phyloP scores from a whole-genome alignment of 176 grass and related monocot species.

The Raddia guianensis region DNA sequence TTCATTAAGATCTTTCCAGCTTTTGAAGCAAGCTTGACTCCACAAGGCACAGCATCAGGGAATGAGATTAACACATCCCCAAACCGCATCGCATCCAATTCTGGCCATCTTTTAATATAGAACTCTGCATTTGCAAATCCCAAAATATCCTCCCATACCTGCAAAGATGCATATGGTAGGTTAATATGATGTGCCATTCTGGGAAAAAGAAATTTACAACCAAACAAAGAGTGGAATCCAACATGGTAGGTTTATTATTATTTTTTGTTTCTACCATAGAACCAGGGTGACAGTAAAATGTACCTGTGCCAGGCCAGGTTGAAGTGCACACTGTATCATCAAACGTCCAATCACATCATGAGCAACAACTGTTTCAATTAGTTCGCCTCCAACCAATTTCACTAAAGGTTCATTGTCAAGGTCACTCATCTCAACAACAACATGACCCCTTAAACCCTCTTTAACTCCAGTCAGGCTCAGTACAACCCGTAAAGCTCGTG shows the following conservation, averaged over 20 bases:
- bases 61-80: constrained; percentile 91
- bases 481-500: constrained; percentile 94
- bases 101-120: constrained; percentile 92
- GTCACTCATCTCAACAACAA: constrained; percentile 98
- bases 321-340: constrained; percentile 99
- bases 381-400: constrained; percentile 91
- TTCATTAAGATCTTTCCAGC: constrained; percentile 89
- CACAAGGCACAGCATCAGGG: constrained; percentile 93
- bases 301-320: constrained; percentile 98
- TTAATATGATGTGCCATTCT: constrained; percentile 21
- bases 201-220: neutral
- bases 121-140: constrained; percentile 99
- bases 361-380: constrained; percentile 97
- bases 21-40: constrained; percentile 85
- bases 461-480: constrained; percentile 95
- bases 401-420: constrained; percentile 99
- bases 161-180: constrained; percentile 25
- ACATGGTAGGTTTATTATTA: constrained; percentile 7
- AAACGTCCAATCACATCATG: constrained; percentile 99
- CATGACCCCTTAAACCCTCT: constrained; percentile 88
- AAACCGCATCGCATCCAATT: constrained; percentile 90
- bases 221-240: constrained; percentile 14
- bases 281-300: neutral
- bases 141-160: constrained; percentile 99
- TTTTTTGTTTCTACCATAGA: neutral